Evolutionary conservation across 179 eudicot genomes (phyloP).

Genomic region (Patellifolia procumbens): DNA sequence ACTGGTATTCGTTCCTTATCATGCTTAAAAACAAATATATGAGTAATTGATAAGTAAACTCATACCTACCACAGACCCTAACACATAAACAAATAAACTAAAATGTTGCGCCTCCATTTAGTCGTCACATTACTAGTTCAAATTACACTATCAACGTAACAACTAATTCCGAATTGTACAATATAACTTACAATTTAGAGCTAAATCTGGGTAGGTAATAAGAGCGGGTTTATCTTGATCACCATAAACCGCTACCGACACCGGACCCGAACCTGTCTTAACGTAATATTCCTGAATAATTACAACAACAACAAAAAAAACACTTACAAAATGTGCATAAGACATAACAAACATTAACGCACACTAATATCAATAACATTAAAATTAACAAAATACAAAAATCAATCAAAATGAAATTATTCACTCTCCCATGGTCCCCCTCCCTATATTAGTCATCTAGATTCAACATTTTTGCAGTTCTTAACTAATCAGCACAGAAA

Average conservation of each 20-base stretch:
- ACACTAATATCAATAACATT: background rate
- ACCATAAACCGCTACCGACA: slow-evolving; percentile 74
- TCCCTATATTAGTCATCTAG: background rate
- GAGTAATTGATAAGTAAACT: background rate
- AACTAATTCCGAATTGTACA: background rate
- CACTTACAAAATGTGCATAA: background rate
- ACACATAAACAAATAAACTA: background rate
- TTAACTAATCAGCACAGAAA: background rate
- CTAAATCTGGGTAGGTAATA: slow-evolving; percentile 88
- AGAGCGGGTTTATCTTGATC: slow-evolving; percentile 92
- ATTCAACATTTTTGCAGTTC: background rate
- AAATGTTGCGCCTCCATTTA: background rate
- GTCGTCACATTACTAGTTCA: background rate
- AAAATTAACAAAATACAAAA: too few relatives aligned
- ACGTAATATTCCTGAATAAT: slow-evolving; percentile 65
- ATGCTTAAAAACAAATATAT: slow-evolving; percentile 6
- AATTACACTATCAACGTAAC: background rate
- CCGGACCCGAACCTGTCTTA: slow-evolving; percentile 64
- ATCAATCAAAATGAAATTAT: background rate
- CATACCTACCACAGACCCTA: too few relatives aligned
- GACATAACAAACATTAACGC: background rate
- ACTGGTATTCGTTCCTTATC: slow-evolving; percentile 6
- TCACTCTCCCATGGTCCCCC: too few relatives aligned
- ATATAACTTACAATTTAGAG: slow-evolving; percentile 64
- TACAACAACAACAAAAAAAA: background rate